phyloP scores from a whole-genome alignment of 371 early-diverging fungal genomes.

The Rhizopus microsporus region DNA sequence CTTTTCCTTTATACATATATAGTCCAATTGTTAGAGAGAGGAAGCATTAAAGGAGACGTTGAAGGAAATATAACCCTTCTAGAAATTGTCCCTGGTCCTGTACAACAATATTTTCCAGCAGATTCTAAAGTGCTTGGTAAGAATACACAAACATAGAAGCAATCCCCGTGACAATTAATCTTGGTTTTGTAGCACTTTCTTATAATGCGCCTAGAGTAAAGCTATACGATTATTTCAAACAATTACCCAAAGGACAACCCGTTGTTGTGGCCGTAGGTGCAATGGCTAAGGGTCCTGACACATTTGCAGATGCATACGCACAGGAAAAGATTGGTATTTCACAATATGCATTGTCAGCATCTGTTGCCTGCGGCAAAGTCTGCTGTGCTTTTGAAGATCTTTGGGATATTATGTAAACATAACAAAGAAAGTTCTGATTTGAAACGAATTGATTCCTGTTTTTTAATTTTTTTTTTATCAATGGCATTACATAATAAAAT shows the following conservation, averaged over 20 bases:
- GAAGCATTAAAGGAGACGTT: constrained; percentile 72
- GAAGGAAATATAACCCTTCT: constrained; percentile 84
- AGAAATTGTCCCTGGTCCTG: constrained; percentile 93
- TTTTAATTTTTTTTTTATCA: neutral
- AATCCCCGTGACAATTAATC: too few species aligned
- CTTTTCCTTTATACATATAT: constrained; percentile 1
- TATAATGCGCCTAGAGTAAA: constrained; percentile 86
- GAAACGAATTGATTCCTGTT: neutral
- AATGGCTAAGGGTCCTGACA: constrained; percentile 93
- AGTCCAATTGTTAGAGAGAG: constrained; percentile 97
- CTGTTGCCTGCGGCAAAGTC: constrained; percentile 91
- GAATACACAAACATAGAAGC: constrained; percentile 2
- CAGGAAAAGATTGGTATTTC: constrained; percentile 92
- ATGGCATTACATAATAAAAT: neutral
- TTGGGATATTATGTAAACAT: constrained; percentile 72
- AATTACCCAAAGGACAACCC: constrained; percentile 69
- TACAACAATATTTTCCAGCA: constrained; percentile 87
- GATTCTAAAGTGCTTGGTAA: constrained; percentile 80
- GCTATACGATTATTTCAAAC: constrained; percentile 72
- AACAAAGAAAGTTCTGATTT: neutral
- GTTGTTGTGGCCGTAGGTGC: constrained; percentile 94
- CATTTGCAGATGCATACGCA: constrained; percentile 87
- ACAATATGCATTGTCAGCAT: constrained; percentile 92
- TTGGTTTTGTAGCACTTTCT: constrained; percentile 69
- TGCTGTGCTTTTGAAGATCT: constrained; percentile 85